These are phyloP conservation scores for Ramaria sp. DNA, from an alignment of 768 basidiomycete species.

Conservation along the genomic window DNA sequence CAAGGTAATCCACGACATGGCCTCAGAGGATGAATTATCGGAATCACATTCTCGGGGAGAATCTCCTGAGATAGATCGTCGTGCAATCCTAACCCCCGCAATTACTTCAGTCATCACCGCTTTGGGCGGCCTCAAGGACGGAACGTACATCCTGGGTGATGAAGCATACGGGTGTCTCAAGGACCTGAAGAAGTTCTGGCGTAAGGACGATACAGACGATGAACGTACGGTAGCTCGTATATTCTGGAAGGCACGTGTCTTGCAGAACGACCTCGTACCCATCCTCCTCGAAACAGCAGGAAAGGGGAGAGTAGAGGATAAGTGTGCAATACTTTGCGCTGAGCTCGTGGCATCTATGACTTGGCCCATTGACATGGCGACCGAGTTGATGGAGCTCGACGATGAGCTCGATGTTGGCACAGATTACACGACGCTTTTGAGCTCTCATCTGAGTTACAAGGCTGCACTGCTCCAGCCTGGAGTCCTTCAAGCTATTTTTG, in stretches of 20 bases:
- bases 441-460: constrained; percentile 86
- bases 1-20: background rate
- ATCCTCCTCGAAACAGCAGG: constrained; percentile 77
- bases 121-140: constrained; percentile 63
- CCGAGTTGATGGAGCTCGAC: constrained; percentile 87
- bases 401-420: constrained; percentile 70
- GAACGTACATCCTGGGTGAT: constrained; percentile 67
- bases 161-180: constrained; percentile 77
- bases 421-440: constrained; percentile 78
- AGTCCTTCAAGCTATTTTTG: constrained; percentile 61
- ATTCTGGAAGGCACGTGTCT: constrained; percentile 78
- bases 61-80: constrained; percentile 3
- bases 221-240: constrained; percentile 92
- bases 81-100: constrained; percentile 47
- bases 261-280: constrained; percentile 81
- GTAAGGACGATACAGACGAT: constrained; percentile 94
- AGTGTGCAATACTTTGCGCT: constrained; percentile 69
- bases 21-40: background rate
- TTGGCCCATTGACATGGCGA: constrained; percentile 95
- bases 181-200: constrained; percentile 92
- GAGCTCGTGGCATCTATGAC: constrained; percentile 96
- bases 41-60: background rate
- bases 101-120: constrained; percentile 71
- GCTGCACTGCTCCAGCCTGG: constrained; percentile 59
- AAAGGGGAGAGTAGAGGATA: constrained; percentile 68